Evolutionary conservation across 2,329 filamentous ascomycete species (phyloP), one percentile per base, ranked within the genome.

Genomic region (Botryosphaeria agaves): DNA sequence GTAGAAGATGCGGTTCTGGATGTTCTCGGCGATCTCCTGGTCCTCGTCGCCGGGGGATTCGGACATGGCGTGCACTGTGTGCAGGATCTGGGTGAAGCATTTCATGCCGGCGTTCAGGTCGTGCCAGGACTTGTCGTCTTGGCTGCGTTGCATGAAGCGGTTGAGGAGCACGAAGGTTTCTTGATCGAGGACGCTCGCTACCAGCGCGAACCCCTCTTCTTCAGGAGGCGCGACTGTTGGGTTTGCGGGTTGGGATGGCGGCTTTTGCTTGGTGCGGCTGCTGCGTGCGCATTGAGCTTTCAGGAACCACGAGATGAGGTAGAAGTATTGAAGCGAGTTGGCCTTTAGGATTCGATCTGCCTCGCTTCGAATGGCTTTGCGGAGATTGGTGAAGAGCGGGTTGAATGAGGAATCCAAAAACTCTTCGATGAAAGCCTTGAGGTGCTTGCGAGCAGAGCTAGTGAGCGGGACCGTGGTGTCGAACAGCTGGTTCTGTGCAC

Each of bases 331-430:
- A 16, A 76, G 70, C 3, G 71, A 66, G 44, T 94, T 84, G 33
- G 78, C 72, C 25, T 73, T 69, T 33, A 82, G 62, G 1, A 94
- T 65, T 38, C 92, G 76, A 16, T 87, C 72, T 1, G 79, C 79
- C 54, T 95, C 84, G 15, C 87, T 72, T 43, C 94, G 87, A 32
- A 98, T 78, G 2, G 85, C 82, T 52, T 82, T 87, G 31, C 89
- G 75, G 8, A 94, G 59, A 44, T 91, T 80, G 27, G 71, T 67
- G 45, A 95, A 93, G 0, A 67, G 45, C 5, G 85, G 85, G 47
- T 95, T 98, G 59, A 98, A 98, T 0, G 83, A 81, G 0, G 87
- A 84, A 50, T 98, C 87, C 3, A 98, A 60, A 42, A 98, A 94
- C 27, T 95, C 85, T 41, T 87, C 78, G 1, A 93, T 81, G 46